Evolutionary conservation across 495 filamentous ascomycete species (phyloP), one percentile per base, ranked within the genome.

Genomic region (Neurospora hispaniola): DNA sequence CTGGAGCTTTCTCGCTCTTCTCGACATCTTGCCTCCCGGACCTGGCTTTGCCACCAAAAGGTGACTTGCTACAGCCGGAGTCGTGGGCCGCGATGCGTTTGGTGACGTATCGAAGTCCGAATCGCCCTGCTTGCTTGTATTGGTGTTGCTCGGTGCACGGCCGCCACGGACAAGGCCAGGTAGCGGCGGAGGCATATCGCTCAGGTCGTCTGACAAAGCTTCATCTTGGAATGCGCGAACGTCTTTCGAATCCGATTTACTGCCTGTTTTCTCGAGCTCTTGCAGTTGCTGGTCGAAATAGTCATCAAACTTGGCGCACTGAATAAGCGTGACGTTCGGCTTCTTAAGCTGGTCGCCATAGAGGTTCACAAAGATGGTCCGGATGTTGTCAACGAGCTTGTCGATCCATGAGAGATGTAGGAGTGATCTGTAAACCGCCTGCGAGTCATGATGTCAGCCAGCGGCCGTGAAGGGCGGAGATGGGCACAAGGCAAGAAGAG

Each of bases 341-440:
- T 90, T 93, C 81, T 88, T 93, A 69, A 99, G 82, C 76, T 98
- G 93, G 66, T 94, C 91, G 62, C 90, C 92, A 79, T 98, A 98
- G 38, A 97, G 85, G 71, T 92, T 90, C 70, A 93, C 88, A 78
- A 98, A 99, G 41, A 99, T 88, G 8, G 92, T 92, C 75, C 90
- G 92, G 70, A 98, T 92, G 75, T 98, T 97, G 77, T 97, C 94
- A 72, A 99, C 86, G 27, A 99, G 92, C 81, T 94, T 95, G 79
- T 98, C 96, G 75, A 98, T 93, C 96, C 96, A 99, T 3, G 93
- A 93, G 18, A 99, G 89, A 79, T 97, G 95, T 10, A 99, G 84
- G 9, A 99, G 88, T 38, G 94, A 97, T 80, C 96, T 92, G 82
- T 99, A 99, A 73, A 99, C 96, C 71, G 95, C 96, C 95, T 99